phyloP scores from a whole-genome alignment of 2,329 filamentous ascomycete species.

The Epichloe glyceriae region DNA sequence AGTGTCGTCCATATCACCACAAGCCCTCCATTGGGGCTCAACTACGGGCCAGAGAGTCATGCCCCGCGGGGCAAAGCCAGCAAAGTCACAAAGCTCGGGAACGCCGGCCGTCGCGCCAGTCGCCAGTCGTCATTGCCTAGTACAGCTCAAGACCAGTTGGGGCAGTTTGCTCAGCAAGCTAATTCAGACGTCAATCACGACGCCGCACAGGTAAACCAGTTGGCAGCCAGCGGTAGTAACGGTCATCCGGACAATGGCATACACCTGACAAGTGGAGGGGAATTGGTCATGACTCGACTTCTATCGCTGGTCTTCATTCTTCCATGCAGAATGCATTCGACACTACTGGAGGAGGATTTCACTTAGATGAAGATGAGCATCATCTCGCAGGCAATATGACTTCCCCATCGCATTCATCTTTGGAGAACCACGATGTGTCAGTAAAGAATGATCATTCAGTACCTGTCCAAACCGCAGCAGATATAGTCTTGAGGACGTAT shows the following conservation, averaged over 20 bases:
- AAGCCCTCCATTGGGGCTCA: neutral
- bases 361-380: neutral
- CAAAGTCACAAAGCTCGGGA: constrained; percentile 30
- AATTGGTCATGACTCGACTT: constrained; percentile 6
- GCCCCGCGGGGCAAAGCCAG: constrained; percentile 24
- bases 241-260: constrained; percentile 5
- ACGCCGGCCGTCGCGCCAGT: constrained; percentile 9
- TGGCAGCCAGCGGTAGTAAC: neutral
- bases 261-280: constrained; percentile 6
- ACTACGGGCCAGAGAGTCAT: constrained; percentile 3
- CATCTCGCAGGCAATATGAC: neutral
- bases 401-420: neutral
- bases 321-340: neutral
- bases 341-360: neutral
- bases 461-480: constrained; percentile 27
- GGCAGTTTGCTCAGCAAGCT: constrained; percentile 13
- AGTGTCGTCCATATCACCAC: constrained; percentile 2
- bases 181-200: constrained; percentile 1
- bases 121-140: constrained; percentile 16
- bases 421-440: constrained; percentile 2
- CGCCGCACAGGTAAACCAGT: neutral
- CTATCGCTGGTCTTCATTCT: neutral
- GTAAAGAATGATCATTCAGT: neutral
- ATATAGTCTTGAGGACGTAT: constrained; percentile 33
- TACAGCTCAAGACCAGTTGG: constrained; percentile 18